Percentiles rank a stretch among this genome's conserved stretches.
Evolutionary conservation across 2,329 filamentous ascomycete species (phyloP).

Genomic region (Sclerotinia trifoliorum): DNA sequence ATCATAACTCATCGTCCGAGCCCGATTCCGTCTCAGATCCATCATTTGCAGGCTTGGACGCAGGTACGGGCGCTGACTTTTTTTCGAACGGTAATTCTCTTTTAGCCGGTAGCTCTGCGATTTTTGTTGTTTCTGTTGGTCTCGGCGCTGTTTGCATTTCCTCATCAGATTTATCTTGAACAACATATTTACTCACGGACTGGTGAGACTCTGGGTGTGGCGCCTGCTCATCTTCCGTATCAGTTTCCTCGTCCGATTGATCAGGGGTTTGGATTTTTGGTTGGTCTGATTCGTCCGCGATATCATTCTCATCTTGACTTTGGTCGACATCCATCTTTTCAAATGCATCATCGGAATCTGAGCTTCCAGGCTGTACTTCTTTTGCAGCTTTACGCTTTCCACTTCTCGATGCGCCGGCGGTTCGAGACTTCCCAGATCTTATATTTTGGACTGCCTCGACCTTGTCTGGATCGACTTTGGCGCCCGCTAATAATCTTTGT

Average conservation of each 20-base stretch:
- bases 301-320: conserved; percentile 25
- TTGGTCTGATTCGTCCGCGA: conserved; percentile 24
- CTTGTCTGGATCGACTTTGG: conserved; percentile 34
- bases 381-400: conserved; percentile 51
- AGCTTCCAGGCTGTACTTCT: conserved; percentile 34
- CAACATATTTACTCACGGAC: not conserved
- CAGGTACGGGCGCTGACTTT: conserved; percentile 22
- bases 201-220: not conserved
- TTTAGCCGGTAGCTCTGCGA: conserved; percentile 25
- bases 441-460: conserved; percentile 25
- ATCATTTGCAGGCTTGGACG: conserved; percentile 25
- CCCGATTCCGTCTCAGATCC: conserved; percentile 38
- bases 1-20: conserved; percentile 34
- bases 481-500: conserved; percentile 54
- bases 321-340: conserved; percentile 53
- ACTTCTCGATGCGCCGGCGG: conserved; percentile 43
- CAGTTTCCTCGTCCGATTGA: conserved; percentile 18
- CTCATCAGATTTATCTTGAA: conserved; percentile 6
- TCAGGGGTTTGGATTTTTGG: conserved; percentile 22
- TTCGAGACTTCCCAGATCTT: conserved; percentile 19
- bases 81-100: conserved; percentile 30
- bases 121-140: conserved; percentile 20
- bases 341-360: conserved; percentile 47
- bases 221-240: conserved; percentile 12
- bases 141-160: conserved; percentile 5